Base-by-base conservation (phyloP, 176 grass and related monocot species). In the Oryza glaberrima region DNA sequence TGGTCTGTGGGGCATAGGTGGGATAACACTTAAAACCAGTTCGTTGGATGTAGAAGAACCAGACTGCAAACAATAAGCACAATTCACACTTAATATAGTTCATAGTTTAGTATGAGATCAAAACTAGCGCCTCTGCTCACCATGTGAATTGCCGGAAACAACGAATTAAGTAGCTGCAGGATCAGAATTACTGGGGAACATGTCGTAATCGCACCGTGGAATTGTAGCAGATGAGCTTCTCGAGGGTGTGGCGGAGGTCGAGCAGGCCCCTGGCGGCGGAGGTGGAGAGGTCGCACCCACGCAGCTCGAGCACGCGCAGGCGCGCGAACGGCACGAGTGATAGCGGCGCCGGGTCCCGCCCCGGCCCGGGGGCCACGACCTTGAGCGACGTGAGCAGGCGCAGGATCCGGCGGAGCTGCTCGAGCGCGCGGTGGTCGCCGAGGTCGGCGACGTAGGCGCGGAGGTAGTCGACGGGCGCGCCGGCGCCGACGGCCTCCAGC, bases 401-500 rank as follows among this genome's bases (percentile, higher is more conserved):
- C 13, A 99, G 81, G 85, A 99, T 99, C 81, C 94, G 84, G 3
- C 90, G 91, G 28, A 99, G 90, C 90, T 91, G 94, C 86, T 99
- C 88, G 81, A 99, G 89, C 84, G 91, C 94, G 45, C 92, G 94
- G 97, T 99, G 92, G 86, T 99, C 97, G 11, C 94, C 97, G 70
- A 96, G 88, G 83, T 96, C 97, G 65, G 94, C 90, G 47, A 96
- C 97, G 76, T 99, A 99, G 75, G 91, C 92, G 77, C 94, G 91
- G 75, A 99, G 96, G 88, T 99, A 99, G 84, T 99, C 93, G 77
- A 98, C 96, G 3, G 93, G 96, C 65, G 96, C 93, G 8, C 90
- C 83, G n/a, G 96, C 91, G 70, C 94, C 85, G 23, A 98, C 91
- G n/a, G 85, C 92, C 87, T 98, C 96, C 44, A 95, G 88, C 89